Evolutionary conservation across 352 stramenopile genomes (phyloP).

Genomic region (Phytophthora pini): DNA sequence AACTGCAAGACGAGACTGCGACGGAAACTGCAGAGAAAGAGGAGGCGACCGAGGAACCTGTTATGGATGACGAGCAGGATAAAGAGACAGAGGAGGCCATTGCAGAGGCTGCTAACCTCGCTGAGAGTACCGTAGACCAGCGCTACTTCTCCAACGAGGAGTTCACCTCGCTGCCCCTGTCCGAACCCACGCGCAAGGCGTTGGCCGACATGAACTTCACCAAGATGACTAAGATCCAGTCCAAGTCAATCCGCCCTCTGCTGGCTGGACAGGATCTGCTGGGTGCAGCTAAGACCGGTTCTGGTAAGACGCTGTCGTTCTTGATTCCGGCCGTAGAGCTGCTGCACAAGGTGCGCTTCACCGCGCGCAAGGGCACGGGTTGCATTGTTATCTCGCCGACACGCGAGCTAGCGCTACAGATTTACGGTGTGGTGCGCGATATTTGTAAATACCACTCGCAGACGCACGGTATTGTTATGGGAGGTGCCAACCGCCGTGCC

Average conservation of each 20-base stretch:
- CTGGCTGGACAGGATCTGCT: constrained; percentile 97
- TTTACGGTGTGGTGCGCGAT: constrained; percentile 98
- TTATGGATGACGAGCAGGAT: constrained; percentile 52
- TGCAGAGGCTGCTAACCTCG: constrained; percentile 44
- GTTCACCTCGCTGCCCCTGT: constrained; percentile 93
- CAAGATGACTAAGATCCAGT: constrained; percentile 98
- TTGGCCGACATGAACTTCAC: constrained; percentile 93
- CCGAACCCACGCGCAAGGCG: constrained; percentile 89
- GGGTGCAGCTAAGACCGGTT: constrained; percentile 97
- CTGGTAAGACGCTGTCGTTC: constrained; percentile 99
- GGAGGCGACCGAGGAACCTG: constrained; percentile 28
- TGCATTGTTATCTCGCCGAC: constrained; percentile 99
- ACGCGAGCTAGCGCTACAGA: constrained; percentile 98
- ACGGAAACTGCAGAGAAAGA: constrained; percentile 24
- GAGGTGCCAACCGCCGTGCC: constrained; percentile 96
- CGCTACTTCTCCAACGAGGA: constrained; percentile 89
- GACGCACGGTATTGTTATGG: constrained; percentile 98
- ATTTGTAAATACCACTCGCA: constrained; percentile 95
- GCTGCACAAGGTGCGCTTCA: constrained; percentile 97
- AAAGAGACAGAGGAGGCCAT: constrained; percentile 71
- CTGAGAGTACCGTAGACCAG: constrained; percentile 60
- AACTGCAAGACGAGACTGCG: constrained; percentile 24
- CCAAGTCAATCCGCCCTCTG: constrained; percentile 95
- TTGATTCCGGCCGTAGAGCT: constrained; percentile 98
- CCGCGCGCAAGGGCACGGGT: constrained; percentile 95